Evolutionary conservation across 164 flowering plant genomes (phyloP).

Genomic region (Platanus orientalis): DNA sequence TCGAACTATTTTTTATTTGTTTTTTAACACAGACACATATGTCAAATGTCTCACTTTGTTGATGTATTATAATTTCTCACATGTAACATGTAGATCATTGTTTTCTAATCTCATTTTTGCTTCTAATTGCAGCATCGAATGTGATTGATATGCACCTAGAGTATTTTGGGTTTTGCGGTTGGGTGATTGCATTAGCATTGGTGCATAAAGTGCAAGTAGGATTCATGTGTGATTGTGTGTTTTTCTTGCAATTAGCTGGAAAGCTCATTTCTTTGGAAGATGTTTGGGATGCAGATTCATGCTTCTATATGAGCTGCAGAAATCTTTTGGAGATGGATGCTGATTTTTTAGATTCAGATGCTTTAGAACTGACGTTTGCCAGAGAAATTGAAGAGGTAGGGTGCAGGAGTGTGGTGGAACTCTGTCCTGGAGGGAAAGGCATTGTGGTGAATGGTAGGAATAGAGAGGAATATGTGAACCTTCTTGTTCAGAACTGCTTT

Average conservation of each 20-base stretch:
- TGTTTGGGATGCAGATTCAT: constrained; percentile 80
- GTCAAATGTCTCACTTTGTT: too few relatives aligned
- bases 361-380: constrained; percentile 77
- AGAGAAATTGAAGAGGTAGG: constrained; percentile 82
- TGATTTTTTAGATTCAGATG: constrained; percentile 74
- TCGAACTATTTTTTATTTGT: too few relatives aligned
- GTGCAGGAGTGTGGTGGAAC: constrained; percentile 60
- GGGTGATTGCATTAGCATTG: constrained; percentile 80
- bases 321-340: constrained; percentile 79
- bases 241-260: constrained; percentile 78
- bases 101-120: constrained; percentile 8
- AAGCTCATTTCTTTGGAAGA: constrained; percentile 59
- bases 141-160: constrained; percentile 77
- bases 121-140: constrained; percentile 65
- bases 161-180: constrained; percentile 78
- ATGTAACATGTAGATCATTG: not conserved
- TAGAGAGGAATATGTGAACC: constrained; percentile 61
- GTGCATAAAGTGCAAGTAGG: constrained; percentile 90
- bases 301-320: constrained; percentile 72
- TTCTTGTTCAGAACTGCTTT: constrained; percentile 65
- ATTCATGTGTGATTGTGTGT: constrained; percentile 70
- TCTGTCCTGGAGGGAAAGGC: constrained; percentile 63
- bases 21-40: too few relatives aligned
- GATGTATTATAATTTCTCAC: too few relatives aligned
- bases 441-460: constrained; percentile 64